These are phyloP conservation scores for Monosiga brevicollis DNA, from an alignment of 78 protist genomes.

Conservation along the genomic window DNA sequence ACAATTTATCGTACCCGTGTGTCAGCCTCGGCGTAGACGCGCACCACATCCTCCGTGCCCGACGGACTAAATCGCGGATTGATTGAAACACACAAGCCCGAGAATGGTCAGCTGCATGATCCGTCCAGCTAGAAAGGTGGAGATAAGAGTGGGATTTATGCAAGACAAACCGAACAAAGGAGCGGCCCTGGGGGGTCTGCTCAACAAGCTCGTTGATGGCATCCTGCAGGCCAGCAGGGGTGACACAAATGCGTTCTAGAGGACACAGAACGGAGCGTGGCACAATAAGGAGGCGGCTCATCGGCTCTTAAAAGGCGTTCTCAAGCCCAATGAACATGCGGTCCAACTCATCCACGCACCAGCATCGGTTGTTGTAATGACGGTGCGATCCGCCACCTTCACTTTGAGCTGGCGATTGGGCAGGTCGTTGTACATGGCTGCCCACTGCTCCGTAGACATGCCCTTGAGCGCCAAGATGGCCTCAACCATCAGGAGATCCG, in stretches of 20 bases:
- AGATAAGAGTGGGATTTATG: not conserved
- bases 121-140: too few species aligned
- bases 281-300: too few species aligned
- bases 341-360: not conserved
- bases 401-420: constrained; percentile 51
- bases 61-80: constrained; percentile 31
- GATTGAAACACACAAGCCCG: not conserved
- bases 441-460: constrained; percentile 27
- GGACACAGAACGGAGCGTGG: too few species aligned
- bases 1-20: constrained; percentile 6
- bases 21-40: constrained; percentile 71
- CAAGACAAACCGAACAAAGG: constrained; percentile 33
- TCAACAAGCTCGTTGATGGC: constrained; percentile 27
- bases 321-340: too few species aligned
- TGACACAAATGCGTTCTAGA: constrained; percentile 3
- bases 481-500: constrained; percentile 54
- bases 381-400: constrained; percentile 19
- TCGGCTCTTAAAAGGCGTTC: too few species aligned
- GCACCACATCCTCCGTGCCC: constrained; percentile 70
- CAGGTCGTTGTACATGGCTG: constrained; percentile 45
- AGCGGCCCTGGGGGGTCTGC: constrained; percentile 3
- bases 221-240: constrained; percentile 43
- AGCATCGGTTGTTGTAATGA: constrained; percentile 13
- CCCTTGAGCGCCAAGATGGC: constrained; percentile 20
- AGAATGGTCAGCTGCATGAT: too few species aligned